Base-by-base conservation (phyloP, 257 asterid species). In the Solanum virginianum region DNA sequence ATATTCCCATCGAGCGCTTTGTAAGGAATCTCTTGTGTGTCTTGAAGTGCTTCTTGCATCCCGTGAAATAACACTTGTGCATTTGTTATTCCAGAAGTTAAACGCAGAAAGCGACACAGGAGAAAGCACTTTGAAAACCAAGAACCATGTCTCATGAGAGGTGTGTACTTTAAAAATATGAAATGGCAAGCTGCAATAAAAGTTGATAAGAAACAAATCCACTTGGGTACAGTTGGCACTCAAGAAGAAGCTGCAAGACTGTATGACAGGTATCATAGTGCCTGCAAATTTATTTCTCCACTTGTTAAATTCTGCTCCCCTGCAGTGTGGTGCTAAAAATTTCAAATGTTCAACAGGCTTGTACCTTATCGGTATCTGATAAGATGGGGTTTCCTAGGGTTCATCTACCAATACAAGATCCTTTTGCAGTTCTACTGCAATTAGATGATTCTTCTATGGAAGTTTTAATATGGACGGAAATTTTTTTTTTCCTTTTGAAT, bases 111-210 rank as follows among this genome's bases (percentile, higher is more conserved):
- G 88, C 69, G 93, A 54, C 98, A 94, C 84, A 93, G 98, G 85
- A 96, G 98, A 88, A 96, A 95, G 91, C 93, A 93, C 22, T 90
- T 90, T 10, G 98, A 93, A 29, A 94, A 94, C 86, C 94, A 92
- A 89, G 98, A 96, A 86, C 92, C 87, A 7, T 92, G 97, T 54
- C 82, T 90, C 32, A 93, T 95, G 99, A 85, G 99, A 88, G 99
- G 99, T 4, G 99, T 96, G 71, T 96, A 96, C 86, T 96, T 89
- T 89, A 96, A 96, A 91, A 96, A 96, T 68, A 89, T 94, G 94
- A 96, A 96, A 90, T 96, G 99, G 99, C 99, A 96, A 92, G 99
- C 99, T n/a, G 99, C 99, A 7, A 96, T 96, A 60, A 96, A 96
- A 84, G 98, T 96, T 54, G 98, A 96, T 86, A 96, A 94, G 92